These are phyloP conservation scores for Phytophthora chlamydospora DNA, from an alignment of 352 stramenopile species.

Conservation along the genomic window DNA sequence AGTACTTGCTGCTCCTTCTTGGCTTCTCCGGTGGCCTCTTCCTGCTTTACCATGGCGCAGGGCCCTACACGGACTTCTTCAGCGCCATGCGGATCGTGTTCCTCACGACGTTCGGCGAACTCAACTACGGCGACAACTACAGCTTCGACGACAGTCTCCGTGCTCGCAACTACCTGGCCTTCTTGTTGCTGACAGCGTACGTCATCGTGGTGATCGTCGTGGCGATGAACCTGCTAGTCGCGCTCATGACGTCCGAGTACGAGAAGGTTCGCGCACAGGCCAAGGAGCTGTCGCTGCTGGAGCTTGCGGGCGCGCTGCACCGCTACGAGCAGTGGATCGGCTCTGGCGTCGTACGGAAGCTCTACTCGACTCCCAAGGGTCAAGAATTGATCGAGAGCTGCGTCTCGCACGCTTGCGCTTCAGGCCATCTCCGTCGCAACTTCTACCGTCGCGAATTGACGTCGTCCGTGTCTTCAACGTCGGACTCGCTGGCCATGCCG, in stretches of 20 bases:
- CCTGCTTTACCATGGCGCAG: constrained; percentile 50
- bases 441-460: constrained; percentile 35
- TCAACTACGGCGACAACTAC: constrained; percentile 67
- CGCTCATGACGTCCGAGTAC: constrained; percentile 69
- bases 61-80: constrained; percentile 51
- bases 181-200: constrained; percentile 55
- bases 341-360: constrained; percentile 33
- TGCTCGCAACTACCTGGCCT: constrained; percentile 47
- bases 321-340: constrained; percentile 66
- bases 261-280: constrained; percentile 57
- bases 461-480: constrained; percentile 38
- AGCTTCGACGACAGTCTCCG: constrained; percentile 42
- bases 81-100: constrained; percentile 61
- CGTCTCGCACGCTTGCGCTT: constrained; percentile 19
- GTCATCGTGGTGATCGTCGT: constrained; percentile 65
- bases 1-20: constrained; percentile 57
- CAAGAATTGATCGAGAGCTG: constrained; percentile 38
- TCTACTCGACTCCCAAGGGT: constrained; percentile 46
- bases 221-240: constrained; percentile 58
- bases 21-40: constrained; percentile 57
- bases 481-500: constrained; percentile 1
- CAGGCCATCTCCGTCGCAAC: constrained; percentile 14
- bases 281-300: constrained; percentile 54
- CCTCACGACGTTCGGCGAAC: constrained; percentile 60
- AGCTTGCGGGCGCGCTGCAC: constrained; percentile 52